phyloP scores from a whole-genome alignment of 2,329 filamentous ascomycete species.

The Pyricularia pennisetigena region DNA sequence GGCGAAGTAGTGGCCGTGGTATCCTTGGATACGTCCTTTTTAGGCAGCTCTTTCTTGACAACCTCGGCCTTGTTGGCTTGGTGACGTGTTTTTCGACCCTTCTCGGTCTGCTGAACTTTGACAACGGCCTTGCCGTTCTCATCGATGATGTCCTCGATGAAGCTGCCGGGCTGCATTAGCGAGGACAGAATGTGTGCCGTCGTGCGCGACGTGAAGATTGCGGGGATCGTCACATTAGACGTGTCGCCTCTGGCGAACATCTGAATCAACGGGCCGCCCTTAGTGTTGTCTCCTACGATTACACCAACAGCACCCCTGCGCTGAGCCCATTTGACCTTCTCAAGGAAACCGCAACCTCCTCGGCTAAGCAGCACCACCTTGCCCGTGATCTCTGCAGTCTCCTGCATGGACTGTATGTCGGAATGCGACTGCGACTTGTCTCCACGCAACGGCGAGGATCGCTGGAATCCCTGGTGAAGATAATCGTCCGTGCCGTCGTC shows the following conservation, averaged over 20 bases:
- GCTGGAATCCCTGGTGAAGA: slow-evolving; percentile 46
- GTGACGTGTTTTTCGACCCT: slow-evolving; percentile 24
- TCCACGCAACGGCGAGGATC: slow-evolving; percentile 10
- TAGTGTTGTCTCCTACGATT: slow-evolving; percentile 88
- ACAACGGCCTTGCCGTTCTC: slow-evolving; percentile 48
- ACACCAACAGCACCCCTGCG: slow-evolving; percentile 78
- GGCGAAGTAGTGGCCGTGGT: neutral
- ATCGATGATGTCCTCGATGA: slow-evolving; percentile 48
- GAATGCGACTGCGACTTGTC: slow-evolving; percentile 46
- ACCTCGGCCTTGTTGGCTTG: slow-evolving; percentile 6
- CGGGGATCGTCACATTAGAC: slow-evolving; percentile 87
- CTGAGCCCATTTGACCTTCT: slow-evolving; percentile 97
- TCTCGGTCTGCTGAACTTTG: slow-evolving; percentile 41
- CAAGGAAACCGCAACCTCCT: slow-evolving; percentile 90
- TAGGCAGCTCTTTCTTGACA: slow-evolving; percentile 6
- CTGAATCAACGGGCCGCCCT: slow-evolving; percentile 80
- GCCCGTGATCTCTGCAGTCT: slow-evolving; percentile 83
- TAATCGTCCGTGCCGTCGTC: slow-evolving; percentile 82
- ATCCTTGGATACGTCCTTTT: neutral
- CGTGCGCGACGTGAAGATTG: slow-evolving; percentile 88
- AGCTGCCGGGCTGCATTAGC: slow-evolving; percentile 63
- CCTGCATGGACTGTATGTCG: slow-evolving; percentile 85
- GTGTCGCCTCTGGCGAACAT: slow-evolving; percentile 99
- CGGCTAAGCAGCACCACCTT: slow-evolving; percentile 88
- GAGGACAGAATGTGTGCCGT: slow-evolving; percentile 89